These are phyloP conservation scores for Schizopora paradoxa DNA, from an alignment of 1,284 basidiomycete genomes.

Conservation along the genomic window DNA sequence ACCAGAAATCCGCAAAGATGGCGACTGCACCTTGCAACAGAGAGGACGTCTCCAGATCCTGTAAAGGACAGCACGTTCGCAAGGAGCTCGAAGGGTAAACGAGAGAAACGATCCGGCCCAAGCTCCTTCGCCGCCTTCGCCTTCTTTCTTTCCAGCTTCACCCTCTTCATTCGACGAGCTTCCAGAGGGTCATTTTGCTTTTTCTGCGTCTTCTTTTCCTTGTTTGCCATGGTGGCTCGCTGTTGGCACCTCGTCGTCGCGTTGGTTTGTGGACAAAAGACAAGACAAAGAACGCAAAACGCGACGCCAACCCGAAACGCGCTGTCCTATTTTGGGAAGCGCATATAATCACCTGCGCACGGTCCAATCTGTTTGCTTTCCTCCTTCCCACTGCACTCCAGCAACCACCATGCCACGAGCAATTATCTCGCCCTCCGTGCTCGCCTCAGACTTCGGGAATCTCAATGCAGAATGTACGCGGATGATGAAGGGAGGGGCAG, in stretches of 20 bases:
- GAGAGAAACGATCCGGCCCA: slow-evolving; percentile 7
- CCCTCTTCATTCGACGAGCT: background rate
- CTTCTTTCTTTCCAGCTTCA: background rate
- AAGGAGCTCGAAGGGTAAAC: slow-evolving; percentile 41
- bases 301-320: no score
- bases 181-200: slow-evolving; percentile 6
- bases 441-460: slow-evolving; percentile 93
- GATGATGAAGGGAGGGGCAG: slow-evolving; percentile 88
- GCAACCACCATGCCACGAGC: slow-evolving; percentile 69
- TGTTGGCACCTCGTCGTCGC: background rate
- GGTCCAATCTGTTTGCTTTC: background rate
- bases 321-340: background rate
- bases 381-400: background rate
- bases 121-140: no score
- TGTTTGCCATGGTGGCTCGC: background rate
- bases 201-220: background rate
- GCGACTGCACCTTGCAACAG: slow-evolving; percentile 44
- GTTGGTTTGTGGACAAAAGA: background rate
- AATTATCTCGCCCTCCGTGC: slow-evolving; percentile 87
- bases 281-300: background rate
- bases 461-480: slow-evolving; percentile 87
- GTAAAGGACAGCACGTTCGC: slow-evolving; percentile 38
- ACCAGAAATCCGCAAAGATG: slow-evolving; percentile 42
- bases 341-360: background rate
- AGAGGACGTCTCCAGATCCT: slow-evolving; percentile 40